Base-by-base conservation (phyloP, 495 filamentous ascomycete genomes). In the Trichoderma virens region DNA sequence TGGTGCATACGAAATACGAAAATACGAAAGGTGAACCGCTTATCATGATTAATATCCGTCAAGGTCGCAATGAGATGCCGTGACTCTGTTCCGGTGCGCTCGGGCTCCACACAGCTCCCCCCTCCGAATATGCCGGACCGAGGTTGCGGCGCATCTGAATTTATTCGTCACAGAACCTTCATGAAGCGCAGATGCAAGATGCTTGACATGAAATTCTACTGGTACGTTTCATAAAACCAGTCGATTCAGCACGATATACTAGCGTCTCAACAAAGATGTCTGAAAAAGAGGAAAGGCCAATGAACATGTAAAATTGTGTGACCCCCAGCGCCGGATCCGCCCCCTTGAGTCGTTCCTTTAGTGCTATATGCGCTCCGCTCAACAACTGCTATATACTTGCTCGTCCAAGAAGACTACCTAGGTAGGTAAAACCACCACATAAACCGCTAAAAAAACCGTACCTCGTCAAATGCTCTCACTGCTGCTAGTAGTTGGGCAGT, bases 331-430 rank as follows among this genome's bases (percentile, higher is more conserved):
- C 51, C 51, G 25, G 27, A 56, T 30, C 23, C 25, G 27, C 27
- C 51, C 16, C 51, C 25, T 13, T 28, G 51, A 56, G 51, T 28
- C 51, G 25, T 30, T 14, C 27, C 51, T 56, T 0, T 27, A 6
- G 23, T 56, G 51, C 23, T 30, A 56, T 16, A 56, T 56, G 51
- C 51, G 51, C 25, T 56, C 51, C 51, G 51, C 51, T 56, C 51
- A 30, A 28, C 20, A 47, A 56, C 51, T 30, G 51, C 51, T 56
- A 56, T 56, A 30, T 30, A 56, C 18, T 47, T n/a, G n/a, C 51
- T 56, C 27, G 28, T 30, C 51, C 51, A 56, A 28, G 27, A 56
- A 30, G 51, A 56, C 25, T 51, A n/a, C n/a, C n/a, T n/a, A n/a
- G n/a, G n/a, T n/a, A n/a, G n/a, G n/a, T n/a, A 28, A 5, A 56